Conservation (phyloP, 805 yeast genomes). For the Nematodospora valgi region DNA sequence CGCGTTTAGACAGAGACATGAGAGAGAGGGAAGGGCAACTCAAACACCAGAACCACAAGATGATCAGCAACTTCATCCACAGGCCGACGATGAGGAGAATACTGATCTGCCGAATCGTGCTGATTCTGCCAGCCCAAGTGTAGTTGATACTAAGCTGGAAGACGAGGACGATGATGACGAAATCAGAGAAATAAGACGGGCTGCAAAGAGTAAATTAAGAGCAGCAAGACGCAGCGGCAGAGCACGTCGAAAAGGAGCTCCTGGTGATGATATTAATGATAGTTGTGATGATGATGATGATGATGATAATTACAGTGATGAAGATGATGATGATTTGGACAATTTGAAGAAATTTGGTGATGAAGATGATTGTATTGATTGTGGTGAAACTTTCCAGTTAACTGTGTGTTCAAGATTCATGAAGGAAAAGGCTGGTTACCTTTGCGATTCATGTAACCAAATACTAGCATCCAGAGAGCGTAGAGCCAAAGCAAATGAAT, state of each 20-base stretch:
- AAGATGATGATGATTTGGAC: slow-evolving; percentile 24
- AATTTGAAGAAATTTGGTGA: slow-evolving; percentile 42
- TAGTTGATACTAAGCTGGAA: too few species aligned
- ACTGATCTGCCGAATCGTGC: background rate
- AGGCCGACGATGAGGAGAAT: background rate
- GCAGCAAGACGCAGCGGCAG: slow-evolving; percentile 16
- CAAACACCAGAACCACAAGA: slow-evolving; percentile 1
- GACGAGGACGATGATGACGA: slow-evolving; percentile 25
- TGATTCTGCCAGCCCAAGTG: too few species aligned
- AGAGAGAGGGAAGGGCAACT: slow-evolving; percentile 17
- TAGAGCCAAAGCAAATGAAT: slow-evolving; percentile 48
- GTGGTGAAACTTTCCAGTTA: slow-evolving; percentile 56
- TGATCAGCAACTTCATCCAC: slow-evolving; percentile 4
- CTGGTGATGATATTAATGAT: slow-evolving; percentile 16
- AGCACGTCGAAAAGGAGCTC: slow-evolving; percentile 38
- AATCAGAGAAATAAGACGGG: slow-evolving; percentile 29
- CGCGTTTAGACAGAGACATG: slow-evolving; percentile 51
- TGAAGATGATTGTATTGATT: slow-evolving; percentile 59
- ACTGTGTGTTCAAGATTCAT: slow-evolving; percentile 62
- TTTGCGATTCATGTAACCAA: slow-evolving; percentile 62
- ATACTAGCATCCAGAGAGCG: slow-evolving; percentile 38
- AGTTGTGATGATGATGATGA: slow-evolving; percentile 18
- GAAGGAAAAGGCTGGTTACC: slow-evolving; percentile 55
- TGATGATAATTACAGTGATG: slow-evolving; percentile 23
- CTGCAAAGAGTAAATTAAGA: slow-evolving; percentile 19